These are phyloP conservation scores for Pholiota conissans DNA, from an alignment of 768 basidiomycete species.

Conservation along the genomic window DNA sequence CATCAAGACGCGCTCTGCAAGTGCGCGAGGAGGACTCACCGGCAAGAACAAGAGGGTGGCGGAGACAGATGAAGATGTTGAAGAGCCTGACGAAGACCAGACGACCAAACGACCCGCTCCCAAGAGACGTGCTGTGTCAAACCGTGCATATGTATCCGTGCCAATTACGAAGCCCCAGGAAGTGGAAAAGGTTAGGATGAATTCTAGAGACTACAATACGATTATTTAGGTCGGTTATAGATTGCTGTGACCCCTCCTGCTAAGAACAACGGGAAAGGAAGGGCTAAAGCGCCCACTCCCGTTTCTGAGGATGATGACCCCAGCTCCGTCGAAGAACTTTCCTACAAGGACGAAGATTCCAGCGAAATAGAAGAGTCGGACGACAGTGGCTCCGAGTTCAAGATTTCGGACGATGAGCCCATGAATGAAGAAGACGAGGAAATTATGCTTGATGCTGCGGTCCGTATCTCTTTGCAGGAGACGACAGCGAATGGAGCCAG, in stretches of 20 bases:
- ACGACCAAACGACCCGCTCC: slow-evolving; percentile 24
- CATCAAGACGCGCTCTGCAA: slow-evolving; percentile 19
- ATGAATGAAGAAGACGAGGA: slow-evolving; percentile 44
- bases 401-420: slow-evolving; percentile 32
- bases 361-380: slow-evolving; percentile 47
- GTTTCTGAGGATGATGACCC: slow-evolving; percentile 32
- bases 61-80: slow-evolving; percentile 21
- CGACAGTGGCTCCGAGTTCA: slow-evolving; percentile 64
- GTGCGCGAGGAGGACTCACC: slow-evolving; percentile 17
- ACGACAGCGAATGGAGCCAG: slow-evolving; percentile 30
- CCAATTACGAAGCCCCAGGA: slow-evolving; percentile 18
- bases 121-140: slow-evolving; percentile 36
- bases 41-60: slow-evolving; percentile 23
- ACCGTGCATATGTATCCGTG: slow-evolving; percentile 35
- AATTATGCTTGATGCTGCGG: slow-evolving; percentile 57
- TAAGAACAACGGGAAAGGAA: slow-evolving; percentile 34
- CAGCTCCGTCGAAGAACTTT: slow-evolving; percentile 34
- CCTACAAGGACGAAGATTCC: slow-evolving; percentile 36
- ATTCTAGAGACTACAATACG: background rate
- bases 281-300: slow-evolving; percentile 36
- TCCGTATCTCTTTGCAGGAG: slow-evolving; percentile 50
- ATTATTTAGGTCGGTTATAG: slow-evolving; percentile 9
- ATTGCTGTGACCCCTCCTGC: slow-evolving; percentile 1
- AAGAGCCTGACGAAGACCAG: slow-evolving; percentile 22
- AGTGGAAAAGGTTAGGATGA: slow-evolving; percentile 24